These are phyloP conservation scores for Brassica rapa DNA, from an alignment of 345 rosid species.

Conservation along the genomic window DNA sequence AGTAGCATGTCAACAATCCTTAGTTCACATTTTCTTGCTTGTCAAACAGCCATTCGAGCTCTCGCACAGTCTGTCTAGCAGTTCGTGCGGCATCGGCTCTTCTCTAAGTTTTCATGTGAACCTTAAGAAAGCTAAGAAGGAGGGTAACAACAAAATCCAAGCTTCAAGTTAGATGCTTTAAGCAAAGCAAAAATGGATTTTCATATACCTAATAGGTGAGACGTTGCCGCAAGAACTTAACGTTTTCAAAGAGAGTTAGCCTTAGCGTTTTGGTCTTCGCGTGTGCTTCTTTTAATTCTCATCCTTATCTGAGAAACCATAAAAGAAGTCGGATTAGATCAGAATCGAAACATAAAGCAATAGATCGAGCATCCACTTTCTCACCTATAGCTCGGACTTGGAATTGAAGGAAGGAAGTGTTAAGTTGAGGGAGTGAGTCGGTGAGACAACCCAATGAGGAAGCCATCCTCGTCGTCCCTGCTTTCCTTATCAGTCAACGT, in stretches of 20 bases:
- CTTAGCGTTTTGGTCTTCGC: too few species aligned
- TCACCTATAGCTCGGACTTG: not conserved
- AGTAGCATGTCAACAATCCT: too few species aligned
- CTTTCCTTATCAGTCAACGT: not conserved
- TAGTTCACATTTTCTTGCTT: too few species aligned
- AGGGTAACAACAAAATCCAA: not conserved
- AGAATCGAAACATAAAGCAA: not conserved
- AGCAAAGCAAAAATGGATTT: conserved; percentile 11
- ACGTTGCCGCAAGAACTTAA: conserved; percentile 63
- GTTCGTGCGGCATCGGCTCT: too few species aligned
- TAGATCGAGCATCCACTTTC: not conserved
- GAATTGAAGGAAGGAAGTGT: not conserved
- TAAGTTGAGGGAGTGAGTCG: not conserved
- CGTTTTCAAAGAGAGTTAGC: too few species aligned
- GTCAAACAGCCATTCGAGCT: too few species aligned
- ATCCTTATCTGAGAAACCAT: too few species aligned
- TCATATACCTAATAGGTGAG: conserved; percentile 69
- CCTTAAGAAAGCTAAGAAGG: too few species aligned
- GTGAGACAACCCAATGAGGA: not conserved
- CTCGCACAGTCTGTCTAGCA: too few species aligned
- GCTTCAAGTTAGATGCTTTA: conserved; percentile 15
- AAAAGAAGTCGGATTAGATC: not conserved
- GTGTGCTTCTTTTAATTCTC: too few species aligned
- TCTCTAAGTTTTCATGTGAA: too few species aligned
- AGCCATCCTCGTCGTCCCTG: not conserved